These are phyloP conservation scores for Ustilago tritici DNA, from an alignment of 1,284 basidiomycete species.

Conservation along the genomic window DNA sequence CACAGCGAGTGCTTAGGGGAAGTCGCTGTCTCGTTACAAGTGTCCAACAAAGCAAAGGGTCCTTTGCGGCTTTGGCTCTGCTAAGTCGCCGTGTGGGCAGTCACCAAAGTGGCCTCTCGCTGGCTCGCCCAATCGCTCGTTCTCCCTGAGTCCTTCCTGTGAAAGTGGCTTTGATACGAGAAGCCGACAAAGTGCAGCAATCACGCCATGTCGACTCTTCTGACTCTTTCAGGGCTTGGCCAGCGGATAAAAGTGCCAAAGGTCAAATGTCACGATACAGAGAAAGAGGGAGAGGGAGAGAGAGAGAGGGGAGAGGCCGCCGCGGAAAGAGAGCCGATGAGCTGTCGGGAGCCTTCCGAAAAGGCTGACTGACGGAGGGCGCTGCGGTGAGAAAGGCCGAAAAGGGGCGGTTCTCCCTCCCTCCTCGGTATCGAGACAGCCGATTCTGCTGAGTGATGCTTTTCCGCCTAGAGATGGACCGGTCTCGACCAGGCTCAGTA, in stretches of 20 bases:
- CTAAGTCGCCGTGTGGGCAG: not conserved
- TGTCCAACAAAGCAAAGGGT: too few relatives aligned
- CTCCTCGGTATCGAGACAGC: not conserved
- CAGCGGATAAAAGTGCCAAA: not conserved
- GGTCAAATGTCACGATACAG: not conserved
- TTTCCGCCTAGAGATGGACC: not conserved
- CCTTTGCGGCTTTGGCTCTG: not conserved
- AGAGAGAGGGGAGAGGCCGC: not conserved
- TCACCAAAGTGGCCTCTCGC: too few relatives aligned
- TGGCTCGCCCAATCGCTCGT: not conserved
- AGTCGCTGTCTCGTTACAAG: too few relatives aligned
- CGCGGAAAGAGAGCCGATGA: not conserved
- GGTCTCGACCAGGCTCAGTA: not conserved
- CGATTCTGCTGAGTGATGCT: not conserved
- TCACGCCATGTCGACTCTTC: not conserved
- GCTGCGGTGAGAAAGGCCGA: not conserved
- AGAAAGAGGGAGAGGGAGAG: too few relatives aligned
- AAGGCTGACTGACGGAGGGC: not conserved
- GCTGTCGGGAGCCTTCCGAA: constrained; percentile 2
- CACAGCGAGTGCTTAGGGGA: not conserved
- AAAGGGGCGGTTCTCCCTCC: not conserved
- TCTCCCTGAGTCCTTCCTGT: not conserved
- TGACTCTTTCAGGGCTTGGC: not conserved
- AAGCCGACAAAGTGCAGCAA: not conserved
- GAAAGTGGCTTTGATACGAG: not conserved